Base-by-base conservation (phyloP, 305 asterid species). In the Fraxinus dipetala region DNA sequence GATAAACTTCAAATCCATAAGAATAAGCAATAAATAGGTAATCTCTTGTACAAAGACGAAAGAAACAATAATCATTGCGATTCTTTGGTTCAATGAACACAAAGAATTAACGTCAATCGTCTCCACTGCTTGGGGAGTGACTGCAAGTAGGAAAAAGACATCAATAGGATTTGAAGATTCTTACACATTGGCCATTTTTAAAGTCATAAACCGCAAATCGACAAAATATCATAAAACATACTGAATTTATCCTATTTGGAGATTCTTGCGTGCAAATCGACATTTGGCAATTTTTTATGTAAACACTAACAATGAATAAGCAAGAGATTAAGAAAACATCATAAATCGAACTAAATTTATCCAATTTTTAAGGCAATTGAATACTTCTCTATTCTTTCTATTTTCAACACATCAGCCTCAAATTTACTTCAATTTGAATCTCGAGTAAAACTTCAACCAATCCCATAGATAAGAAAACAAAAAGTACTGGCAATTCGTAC, bases 401-500 rank as follows among this genome's bases (percentile, higher is more conserved):
- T 22, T 65, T 24, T 65, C 72, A 65, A 65, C 78, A 78, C 65
- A 73, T 78, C 78, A 59, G 10, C 26, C 81, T 54, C 75, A 81
- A 48, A 83, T 30, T 70, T 10, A 38, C 81, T 30, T 82, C 40
- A 76, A 83, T 78, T 59, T 79, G 40, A 79, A 78, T 30, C 36
- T 69, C 40, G 6, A 43, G 2, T 43, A 75, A 77, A 78, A 73
- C 51, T 28, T 24, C 31, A 75, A 54, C 69, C 72, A 78, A 24
- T 75, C 76, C 56, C 13, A 35, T 8, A 51, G 6, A 14, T 13
- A 8, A 69, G 16, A 43, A 43, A 43, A 40, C 51, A 40, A 77
- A 13, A 30, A 14, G 20, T 28, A 5, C 11, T 31, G 45, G 28
- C 0, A 28, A 81, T 9, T 6, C 86, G 24, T 91, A 96, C 98